Conservation (phyloP, 1,284 basidiomycete species). For the Fomitopsis palustris region DNA sequence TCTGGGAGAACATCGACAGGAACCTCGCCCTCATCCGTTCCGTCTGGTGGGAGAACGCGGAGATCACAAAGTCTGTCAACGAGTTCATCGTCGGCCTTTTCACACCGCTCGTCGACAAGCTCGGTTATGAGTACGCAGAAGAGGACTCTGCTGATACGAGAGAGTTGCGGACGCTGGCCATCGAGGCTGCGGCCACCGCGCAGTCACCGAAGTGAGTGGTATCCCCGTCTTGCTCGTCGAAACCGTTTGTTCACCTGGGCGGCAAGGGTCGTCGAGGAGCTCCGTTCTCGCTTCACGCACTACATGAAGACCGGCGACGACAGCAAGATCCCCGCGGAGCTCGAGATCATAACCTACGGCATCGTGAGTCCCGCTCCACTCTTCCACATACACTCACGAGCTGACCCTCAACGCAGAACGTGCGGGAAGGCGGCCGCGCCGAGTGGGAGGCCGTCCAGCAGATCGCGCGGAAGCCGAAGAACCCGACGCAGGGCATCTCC, state of each 20-base stretch:
- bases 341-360: constrained; percentile 53
- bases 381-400: neutral
- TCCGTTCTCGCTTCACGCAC: constrained; percentile 71
- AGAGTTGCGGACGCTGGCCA: constrained; percentile 76
- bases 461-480: constrained; percentile 72
- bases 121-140: constrained; percentile 77
- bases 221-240: no score
- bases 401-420: constrained; percentile 45
- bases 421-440: constrained; percentile 44
- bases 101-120: constrained; percentile 72
- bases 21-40: constrained; percentile 55
- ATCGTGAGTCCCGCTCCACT: constrained; percentile 38
- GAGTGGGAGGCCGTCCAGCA: constrained; percentile 78
- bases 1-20: constrained; percentile 64
- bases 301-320: constrained; percentile 77
- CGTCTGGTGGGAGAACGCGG: constrained; percentile 85
- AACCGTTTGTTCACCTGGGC: no score
- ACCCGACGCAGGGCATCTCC: constrained; percentile 65
- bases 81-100: constrained; percentile 73
- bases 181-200: constrained; percentile 63
- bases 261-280: constrained; percentile 67
- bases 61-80: constrained; percentile 59
- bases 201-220: constrained; percentile 57
- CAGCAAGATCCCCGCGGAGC: constrained; percentile 76
- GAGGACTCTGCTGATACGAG: constrained; percentile 74